Percentiles rank a stretch among this genome's conserved stretches.
Evolutionary conservation across 169 alveolate species (phyloP).

Genomic region (Cryptosporidium xiaoi): DNA sequence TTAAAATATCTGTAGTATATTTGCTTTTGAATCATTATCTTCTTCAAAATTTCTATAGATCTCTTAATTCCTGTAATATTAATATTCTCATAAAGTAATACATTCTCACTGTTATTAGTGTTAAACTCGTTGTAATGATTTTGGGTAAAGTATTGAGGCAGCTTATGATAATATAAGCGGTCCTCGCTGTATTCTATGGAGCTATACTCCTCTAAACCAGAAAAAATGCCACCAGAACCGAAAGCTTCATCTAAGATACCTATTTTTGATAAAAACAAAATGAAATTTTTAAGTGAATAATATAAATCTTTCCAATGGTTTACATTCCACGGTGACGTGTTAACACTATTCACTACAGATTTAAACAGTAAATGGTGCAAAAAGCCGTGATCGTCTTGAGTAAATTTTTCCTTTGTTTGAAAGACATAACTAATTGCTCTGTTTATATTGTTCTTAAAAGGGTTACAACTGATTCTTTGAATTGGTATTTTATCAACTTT

Average conservation of each 20-base stretch:
- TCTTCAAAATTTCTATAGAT: background rate
- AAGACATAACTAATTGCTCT: conserved; percentile 20
- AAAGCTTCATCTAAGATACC: background rate
- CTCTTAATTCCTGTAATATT: background rate
- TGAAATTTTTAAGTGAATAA: background rate
- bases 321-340: conserved; percentile 31
- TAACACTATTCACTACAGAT: conserved; percentile 8
- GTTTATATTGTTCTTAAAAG: conserved; percentile 3
- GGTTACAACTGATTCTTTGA: background rate
- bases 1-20: conserved; percentile 33
- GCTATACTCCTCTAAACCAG: background rate
- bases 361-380: conserved; percentile 12
- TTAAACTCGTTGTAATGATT: background rate
- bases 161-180: background rate
- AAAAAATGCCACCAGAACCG: background rate
- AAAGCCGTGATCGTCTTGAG: background rate
- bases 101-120: background rate
- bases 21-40: background rate
- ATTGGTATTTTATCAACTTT: background rate
- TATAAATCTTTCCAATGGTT: conserved; percentile 12
- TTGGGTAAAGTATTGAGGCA: background rate
- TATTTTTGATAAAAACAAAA: conserved; percentile 5
- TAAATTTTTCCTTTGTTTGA: background rate
- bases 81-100: background rate
- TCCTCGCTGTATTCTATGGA: background rate